phyloP scores from a whole-genome alignment of 2,329 filamentous ascomycete species.

The Plectosphaerella plurivora region DNA sequence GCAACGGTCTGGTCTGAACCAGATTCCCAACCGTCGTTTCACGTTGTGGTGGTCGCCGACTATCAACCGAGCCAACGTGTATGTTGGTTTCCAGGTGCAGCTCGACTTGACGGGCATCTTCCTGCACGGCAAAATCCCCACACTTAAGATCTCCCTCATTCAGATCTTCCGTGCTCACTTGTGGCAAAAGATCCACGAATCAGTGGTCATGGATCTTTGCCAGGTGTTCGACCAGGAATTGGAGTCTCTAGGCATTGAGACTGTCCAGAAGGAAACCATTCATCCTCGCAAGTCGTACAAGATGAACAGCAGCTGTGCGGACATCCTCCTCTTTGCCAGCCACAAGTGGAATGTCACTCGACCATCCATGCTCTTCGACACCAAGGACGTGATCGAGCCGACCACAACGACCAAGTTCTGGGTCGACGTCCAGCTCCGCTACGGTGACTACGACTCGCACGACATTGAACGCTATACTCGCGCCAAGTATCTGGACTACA shows the following conservation, averaged over 20 bases:
- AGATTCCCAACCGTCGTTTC: conserved; percentile 97
- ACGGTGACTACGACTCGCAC: conserved; percentile 98
- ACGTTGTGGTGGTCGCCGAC: conserved; percentile 96
- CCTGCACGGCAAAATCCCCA: conserved; percentile 98
- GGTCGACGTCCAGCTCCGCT: conserved; percentile 93
- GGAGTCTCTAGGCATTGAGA: conserved; percentile 92
- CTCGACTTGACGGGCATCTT: conserved; percentile 97
- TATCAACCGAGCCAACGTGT: conserved; percentile 94
- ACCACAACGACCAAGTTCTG: conserved; percentile 99
- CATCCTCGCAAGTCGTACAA: conserved; percentile 99
- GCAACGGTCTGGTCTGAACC: conserved; percentile 92
- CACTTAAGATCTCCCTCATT: conserved; percentile 94
- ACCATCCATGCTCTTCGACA: conserved; percentile 90
- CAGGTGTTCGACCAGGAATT: conserved; percentile 98
- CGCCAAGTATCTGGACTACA: conserved; percentile 98
- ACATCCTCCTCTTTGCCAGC: conserved; percentile 92
- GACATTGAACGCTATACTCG: conserved; percentile 97
- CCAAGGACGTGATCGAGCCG: conserved; percentile 89
- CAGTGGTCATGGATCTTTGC: conserved; percentile 96
- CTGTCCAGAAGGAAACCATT: conserved; percentile 97
- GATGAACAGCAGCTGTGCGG: conserved; percentile 99
- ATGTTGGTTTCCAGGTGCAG: conserved; percentile 98
- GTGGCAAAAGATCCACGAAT: conserved; percentile 99
- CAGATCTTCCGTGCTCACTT: conserved; percentile 99
- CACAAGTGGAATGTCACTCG: conserved; percentile 99